Percentiles rank a stretch among this genome's conserved stretches.
Evolutionary conservation across 495 filamentous ascomycete species (phyloP).

Genomic region (Penicillium ucsense): DNA sequence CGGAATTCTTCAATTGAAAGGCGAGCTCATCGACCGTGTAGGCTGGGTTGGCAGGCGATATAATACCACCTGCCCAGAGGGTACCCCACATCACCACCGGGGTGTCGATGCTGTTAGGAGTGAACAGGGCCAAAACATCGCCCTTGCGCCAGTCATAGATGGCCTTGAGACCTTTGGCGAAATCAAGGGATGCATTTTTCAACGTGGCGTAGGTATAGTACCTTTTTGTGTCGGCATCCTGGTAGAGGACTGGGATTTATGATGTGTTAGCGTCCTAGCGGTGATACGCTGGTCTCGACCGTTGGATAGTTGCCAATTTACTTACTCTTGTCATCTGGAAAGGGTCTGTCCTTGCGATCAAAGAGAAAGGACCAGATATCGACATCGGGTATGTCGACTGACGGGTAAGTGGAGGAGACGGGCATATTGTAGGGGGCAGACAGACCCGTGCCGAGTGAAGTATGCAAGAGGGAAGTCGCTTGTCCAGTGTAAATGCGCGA

Average conservation of each 20-base stretch:
- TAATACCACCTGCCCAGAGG: slow-evolving; percentile 73
- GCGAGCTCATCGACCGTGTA: slow-evolving; percentile 82
- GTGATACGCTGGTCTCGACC: too few relatives aligned
- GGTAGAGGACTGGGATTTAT: slow-evolving; percentile 60
- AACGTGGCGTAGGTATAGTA: slow-evolving; percentile 66
- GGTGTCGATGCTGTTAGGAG: slow-evolving; percentile 69
- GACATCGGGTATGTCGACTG: slow-evolving; percentile 29
- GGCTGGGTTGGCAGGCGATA: slow-evolving; percentile 77
- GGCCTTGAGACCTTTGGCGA: slow-evolving; percentile 69
- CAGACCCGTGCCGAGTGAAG: slow-evolving; percentile 4
- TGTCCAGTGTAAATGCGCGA: too few relatives aligned
- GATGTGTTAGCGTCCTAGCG: slow-evolving; percentile 6
- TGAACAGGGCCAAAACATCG: slow-evolving; percentile 62
- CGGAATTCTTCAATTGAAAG: slow-evolving; percentile 76
- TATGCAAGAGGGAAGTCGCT: too few relatives aligned
- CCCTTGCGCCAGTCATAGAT: slow-evolving; percentile 70
- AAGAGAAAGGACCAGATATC: slow-evolving; percentile 76
- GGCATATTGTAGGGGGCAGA: slow-evolving; percentile 30
- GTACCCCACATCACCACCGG: slow-evolving; percentile 64
- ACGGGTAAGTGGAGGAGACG: slow-evolving; percentile 29
- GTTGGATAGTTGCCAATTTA: background rate
- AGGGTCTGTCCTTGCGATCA: slow-evolving; percentile 59
- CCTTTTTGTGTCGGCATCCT: slow-evolving; percentile 63
- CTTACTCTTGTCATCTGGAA: slow-evolving; percentile 46
- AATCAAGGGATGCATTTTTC: slow-evolving; percentile 54